A percentile compares a stretch with the other conserved stretches of the same genome.
phyloP scores from a whole-genome alignment of 768 basidiomycete species.

The Lactarius evosmus region DNA sequence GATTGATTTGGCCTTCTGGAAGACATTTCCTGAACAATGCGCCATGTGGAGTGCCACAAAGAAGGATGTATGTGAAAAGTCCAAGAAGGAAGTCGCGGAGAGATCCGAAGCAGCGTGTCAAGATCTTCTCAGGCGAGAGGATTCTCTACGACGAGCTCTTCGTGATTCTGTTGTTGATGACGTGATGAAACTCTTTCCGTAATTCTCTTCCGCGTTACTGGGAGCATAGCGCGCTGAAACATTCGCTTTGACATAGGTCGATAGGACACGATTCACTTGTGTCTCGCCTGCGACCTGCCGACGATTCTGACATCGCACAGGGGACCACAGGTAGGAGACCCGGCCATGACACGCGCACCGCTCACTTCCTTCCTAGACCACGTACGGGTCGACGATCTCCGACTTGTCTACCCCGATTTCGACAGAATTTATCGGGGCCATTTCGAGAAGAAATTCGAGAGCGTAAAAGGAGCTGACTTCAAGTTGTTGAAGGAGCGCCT shows the following conservation, averaged over 20 bases:
- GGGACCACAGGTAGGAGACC: background rate
- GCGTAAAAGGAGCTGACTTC: background rate
- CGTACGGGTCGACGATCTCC: background rate
- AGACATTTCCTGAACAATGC: background rate
- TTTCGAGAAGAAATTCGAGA: background rate
- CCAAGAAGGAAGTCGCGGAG: background rate
- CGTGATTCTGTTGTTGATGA: background rate
- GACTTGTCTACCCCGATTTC: background rate
- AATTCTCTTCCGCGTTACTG: background rate
- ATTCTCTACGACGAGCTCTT: background rate
- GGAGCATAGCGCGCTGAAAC: background rate
- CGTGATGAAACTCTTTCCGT: background rate
- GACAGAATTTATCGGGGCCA: background rate
- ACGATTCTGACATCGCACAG: background rate
- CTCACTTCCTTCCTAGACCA: background rate
- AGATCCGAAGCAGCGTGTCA: background rate
- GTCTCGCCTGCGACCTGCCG: background rate
- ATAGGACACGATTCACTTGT: background rate
- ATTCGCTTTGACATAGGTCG: background rate
- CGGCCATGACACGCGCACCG: background rate
- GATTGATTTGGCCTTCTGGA: background rate
- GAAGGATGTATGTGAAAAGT: background rate
- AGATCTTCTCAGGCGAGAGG: background rate
- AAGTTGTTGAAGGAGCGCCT: slow-evolving; percentile 1
- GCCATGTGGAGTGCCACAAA: background rate